These are phyloP conservation scores for Rubroboletus pulcherrimus DNA, from an alignment of 768 basidiomycete species.

Conservation along the genomic window DNA sequence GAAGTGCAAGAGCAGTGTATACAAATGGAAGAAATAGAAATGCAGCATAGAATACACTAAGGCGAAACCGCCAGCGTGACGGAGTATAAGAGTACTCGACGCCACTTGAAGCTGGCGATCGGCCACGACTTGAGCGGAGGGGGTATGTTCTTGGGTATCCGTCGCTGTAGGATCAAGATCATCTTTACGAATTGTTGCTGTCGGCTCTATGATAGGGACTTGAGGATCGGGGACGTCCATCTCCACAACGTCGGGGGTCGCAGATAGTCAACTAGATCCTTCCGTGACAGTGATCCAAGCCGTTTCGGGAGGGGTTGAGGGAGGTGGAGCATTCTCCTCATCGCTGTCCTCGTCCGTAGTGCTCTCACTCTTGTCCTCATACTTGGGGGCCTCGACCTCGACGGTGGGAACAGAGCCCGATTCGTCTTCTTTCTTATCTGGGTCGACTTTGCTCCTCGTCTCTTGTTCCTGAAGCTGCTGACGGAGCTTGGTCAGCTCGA, in stretches of 20 bases:
- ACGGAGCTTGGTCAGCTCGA: constrained; percentile 51
- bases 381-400: constrained; percentile 14
- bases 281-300: constrained; percentile 27
- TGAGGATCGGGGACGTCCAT: constrained; percentile 14
- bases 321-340: constrained; percentile 37
- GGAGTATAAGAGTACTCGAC: constrained; percentile 25
- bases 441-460: constrained; percentile 42
- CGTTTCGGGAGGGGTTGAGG: constrained; percentile 28
- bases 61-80: constrained; percentile 34
- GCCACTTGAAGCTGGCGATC: constrained; percentile 27
- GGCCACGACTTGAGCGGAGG: constrained; percentile 14
- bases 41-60: constrained; percentile 40
- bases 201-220: constrained; percentile 27
- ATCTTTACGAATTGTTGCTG: constrained; percentile 19
- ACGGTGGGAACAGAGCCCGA: neutral
- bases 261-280: constrained; percentile 32
- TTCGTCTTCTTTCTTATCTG: constrained; percentile 43
- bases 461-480: constrained; percentile 52
- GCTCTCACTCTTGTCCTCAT: constrained; percentile 32
- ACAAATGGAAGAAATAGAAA: constrained; percentile 43
- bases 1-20: constrained; percentile 39
- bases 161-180: constrained; percentile 14
- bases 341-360: constrained; percentile 40
- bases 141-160: constrained; percentile 21
- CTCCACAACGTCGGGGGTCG: constrained; percentile 16